Percentiles rank a stretch among this genome's conserved stretches.
These are phyloP conservation scores for Microascus cirrosus DNA, from an alignment of 2,329 filamentous ascomycete species.

Conservation along the genomic window DNA sequence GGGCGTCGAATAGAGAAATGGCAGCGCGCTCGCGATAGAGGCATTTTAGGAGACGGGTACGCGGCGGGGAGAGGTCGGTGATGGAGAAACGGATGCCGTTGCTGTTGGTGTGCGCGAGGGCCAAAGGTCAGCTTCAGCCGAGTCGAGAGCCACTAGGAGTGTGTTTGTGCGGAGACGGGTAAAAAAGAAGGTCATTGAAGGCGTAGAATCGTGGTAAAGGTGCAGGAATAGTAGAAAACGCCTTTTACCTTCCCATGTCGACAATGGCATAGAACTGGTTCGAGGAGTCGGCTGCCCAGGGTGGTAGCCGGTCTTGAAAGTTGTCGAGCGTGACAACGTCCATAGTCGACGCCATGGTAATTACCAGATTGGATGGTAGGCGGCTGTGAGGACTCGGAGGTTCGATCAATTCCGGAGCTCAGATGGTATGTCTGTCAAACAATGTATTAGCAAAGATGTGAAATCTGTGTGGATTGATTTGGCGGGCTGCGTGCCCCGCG, in stretches of 20 bases:
- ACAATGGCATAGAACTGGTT: conserved; percentile 45
- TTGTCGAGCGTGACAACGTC: conserved; percentile 41
- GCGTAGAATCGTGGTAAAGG: background rate
- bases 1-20: conserved; percentile 80
- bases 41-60: conserved; percentile 61
- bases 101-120: conserved; percentile 27
- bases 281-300: conserved; percentile 32
- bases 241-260: conserved; percentile 44
- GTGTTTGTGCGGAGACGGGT: background rate
- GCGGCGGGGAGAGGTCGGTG: conserved; percentile 62
- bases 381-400: background rate
- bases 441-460: too few species aligned
- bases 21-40: conserved; percentile 67
- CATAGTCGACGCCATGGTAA: conserved; percentile 14
- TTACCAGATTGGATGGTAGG: background rate
- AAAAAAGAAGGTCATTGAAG: background rate
- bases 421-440: too few species aligned
- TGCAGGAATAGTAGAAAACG: background rate
- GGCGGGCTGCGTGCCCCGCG: too few species aligned
- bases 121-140: background rate
- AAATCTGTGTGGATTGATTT: too few species aligned
- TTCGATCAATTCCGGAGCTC: too few species aligned
- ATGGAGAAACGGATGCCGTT: conserved; percentile 93
- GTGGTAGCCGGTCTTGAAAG: conserved; percentile 32
- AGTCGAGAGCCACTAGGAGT: background rate